phyloP scores from a whole-genome alignment of 352 stramenopile species.

The Pelagophyceae sp. region DNA sequence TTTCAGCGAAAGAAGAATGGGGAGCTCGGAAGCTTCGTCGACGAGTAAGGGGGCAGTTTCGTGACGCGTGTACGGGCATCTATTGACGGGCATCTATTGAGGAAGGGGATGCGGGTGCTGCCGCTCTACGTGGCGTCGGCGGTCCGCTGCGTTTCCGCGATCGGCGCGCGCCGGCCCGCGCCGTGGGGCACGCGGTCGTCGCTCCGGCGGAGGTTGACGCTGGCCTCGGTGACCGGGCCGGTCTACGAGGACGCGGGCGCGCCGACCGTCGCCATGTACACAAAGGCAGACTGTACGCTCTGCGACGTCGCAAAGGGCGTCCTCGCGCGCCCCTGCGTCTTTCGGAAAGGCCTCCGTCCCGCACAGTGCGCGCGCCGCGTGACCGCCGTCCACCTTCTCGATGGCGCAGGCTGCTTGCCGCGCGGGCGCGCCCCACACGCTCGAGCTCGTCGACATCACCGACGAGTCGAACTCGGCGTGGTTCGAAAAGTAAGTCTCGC shows the following conservation, averaged over 20 bases:
- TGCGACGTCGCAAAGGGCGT: slow-evolving; percentile 25
- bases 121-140: too few species aligned
- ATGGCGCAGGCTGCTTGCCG: slow-evolving; percentile 9
- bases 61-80: too few species aligned
- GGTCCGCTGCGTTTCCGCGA: too few species aligned
- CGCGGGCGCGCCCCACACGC: neutral
- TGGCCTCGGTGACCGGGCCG: slow-evolving; percentile 1
- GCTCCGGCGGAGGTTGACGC: neutral
- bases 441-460: slow-evolving; percentile 25
- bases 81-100: too few species aligned
- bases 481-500: slow-evolving; percentile 16
- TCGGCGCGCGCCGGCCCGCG: too few species aligned
- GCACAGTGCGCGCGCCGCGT: too few species aligned
- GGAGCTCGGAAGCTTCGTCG: too few species aligned
- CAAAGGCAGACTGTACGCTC: slow-evolving; percentile 26
- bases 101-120: too few species aligned
- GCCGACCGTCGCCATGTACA: slow-evolving; percentile 14
- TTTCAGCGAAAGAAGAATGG: too few species aligned
- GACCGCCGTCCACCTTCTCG: neutral
- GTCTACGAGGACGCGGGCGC: neutral
- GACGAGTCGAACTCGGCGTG: slow-evolving; percentile 5
- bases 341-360: too few species aligned
- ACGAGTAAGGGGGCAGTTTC: too few species aligned
- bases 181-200: too few species aligned
- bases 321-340: slow-evolving; percentile 13